phyloP scores from a whole-genome alignment of 148 eudicot genomes.

The Salicornia ramosissima region DNA sequence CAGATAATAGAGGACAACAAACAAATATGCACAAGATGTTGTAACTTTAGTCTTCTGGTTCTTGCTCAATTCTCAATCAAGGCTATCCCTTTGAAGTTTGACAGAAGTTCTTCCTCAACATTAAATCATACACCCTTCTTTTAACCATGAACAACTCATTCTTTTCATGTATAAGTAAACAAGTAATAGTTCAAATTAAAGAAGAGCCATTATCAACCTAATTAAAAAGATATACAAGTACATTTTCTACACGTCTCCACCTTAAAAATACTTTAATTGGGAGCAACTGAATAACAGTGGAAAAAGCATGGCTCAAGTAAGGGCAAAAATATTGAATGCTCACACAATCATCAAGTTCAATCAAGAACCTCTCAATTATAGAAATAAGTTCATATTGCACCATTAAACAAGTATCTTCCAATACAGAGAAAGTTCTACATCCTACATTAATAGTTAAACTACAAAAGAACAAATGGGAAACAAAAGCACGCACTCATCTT shows the following conservation, averaged over 20 bases:
- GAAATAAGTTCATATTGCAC: background rate
- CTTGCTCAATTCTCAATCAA: background rate
- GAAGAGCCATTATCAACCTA: background rate
- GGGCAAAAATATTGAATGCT: background rate
- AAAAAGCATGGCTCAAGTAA: background rate
- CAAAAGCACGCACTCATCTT: background rate
- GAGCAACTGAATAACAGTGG: background rate
- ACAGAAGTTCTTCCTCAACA: background rate
- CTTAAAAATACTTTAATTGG: background rate
- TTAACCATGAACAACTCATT: background rate
- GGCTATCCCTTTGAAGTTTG: too few relatives aligned
- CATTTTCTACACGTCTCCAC: background rate
- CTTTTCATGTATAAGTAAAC: background rate
- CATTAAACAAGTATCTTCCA: background rate
- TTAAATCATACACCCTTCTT: background rate
- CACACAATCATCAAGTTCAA: slow-evolving; percentile 1
- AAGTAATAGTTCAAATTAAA: background rate
- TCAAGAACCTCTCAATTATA: background rate
- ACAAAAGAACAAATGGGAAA: background rate
- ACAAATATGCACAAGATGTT: background rate
- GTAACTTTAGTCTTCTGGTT: background rate
- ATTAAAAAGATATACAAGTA: background rate
- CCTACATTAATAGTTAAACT: background rate
- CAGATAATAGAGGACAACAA: slow-evolving; percentile 4
- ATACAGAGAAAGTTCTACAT: background rate